Base-by-base conservation (phyloP, 805 yeast species). In the Brettanomyces nanus region DNA sequence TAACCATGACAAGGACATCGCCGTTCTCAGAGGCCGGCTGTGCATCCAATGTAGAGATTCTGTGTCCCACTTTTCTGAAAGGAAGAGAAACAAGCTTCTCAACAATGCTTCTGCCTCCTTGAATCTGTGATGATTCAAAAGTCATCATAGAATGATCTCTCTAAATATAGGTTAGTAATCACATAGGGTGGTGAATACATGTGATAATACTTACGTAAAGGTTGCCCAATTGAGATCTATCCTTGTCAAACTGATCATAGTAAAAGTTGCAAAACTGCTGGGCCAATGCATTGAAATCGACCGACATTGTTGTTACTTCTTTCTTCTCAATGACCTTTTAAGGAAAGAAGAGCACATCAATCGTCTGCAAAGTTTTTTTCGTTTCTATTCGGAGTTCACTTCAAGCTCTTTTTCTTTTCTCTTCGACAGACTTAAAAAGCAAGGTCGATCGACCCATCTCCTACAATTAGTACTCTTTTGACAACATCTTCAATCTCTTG, bases 141-240 rank as follows among this genome's bases (percentile, higher is more conserved):
- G 98, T 92, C 65, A 92, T 72, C 99, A 92, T 92, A 21, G 97
- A 87, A 61, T 85, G 89, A 45, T 86, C 95, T 61, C 99, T 84
- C 77, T 69, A 33, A 9, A 33, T 6, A 22, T n/a, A 25, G 7
- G 28, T 15, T 21, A 23, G 36, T 28, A 23, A 7, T 7, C 26
- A 11, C 26, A 11, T 14, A 30, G 26, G 14, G 23, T 25, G 17
- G 45, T 44, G 42, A 46, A 45, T 35, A 10, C 15, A 18, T 19
- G 27, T 6, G 13, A 9, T 11, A 36, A 10, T 41, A 64, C 69
- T 31, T 61, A 71, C 76, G 79, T 90, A 90, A 55, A 90, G 75
- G 69, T 85, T 82, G 51, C 95, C 95, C 60, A 90, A 77, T 62
- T 84, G 92, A 42, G 86, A 63, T 72, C 97, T 85, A 66, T 90